Base-by-base conservation (phyloP, 2,329 filamentous ascomycete species). In the Leptographium procerum region DNA sequence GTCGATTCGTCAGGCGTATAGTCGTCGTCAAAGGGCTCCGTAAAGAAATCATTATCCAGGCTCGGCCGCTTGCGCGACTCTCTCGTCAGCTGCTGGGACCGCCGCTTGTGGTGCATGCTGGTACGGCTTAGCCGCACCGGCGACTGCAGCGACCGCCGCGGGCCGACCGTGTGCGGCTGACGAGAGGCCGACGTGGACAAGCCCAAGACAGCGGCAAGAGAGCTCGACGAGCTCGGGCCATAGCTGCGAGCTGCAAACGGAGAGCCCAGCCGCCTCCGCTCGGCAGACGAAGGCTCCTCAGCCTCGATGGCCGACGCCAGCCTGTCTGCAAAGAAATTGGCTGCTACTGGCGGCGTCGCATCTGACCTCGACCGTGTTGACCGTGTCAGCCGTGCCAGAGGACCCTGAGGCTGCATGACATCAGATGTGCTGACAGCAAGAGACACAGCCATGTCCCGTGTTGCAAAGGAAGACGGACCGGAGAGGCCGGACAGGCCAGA, bases 401-500 rank as follows among this genome's bases (percentile, higher is more conserved):
- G 81, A 3, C 82, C 83, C 57, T 80, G 72, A 0, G 78, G 79
- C 63, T 85, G 80, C 84, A 87, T 87, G 2, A 78, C 78, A 48
- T 85, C 81, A 1, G 83, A 77, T 1, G 84, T 86, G 70, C 81
- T 84, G 33, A 85, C 71, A 1, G 77, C 75, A 56, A 87, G 73
- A 13, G 84, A 87, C 65, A 86, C 71, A 48, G 78, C 76, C 76
- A 87, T 84, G 61, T 86, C 83, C 47, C 79, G 76, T 13, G 78
- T 79, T 1, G 77, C 81, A 66, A 86, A 86, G 13, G 79, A 70
- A 1, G 77, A 77, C 4, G 73, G 61, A 56, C 74, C 73, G 33
- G 57, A 29, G 9, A 43, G 26, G 71, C 77, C 33, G 73, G 72
- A 16, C 28, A 52, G 55, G n/a, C 74, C 73, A 33, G 57, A 29